Percentiles rank a stretch among this genome's conserved stretches.
phyloP scores from a whole-genome alignment of 1,284 basidiomycete genomes.

The Coriolopsis trogii region DNA sequence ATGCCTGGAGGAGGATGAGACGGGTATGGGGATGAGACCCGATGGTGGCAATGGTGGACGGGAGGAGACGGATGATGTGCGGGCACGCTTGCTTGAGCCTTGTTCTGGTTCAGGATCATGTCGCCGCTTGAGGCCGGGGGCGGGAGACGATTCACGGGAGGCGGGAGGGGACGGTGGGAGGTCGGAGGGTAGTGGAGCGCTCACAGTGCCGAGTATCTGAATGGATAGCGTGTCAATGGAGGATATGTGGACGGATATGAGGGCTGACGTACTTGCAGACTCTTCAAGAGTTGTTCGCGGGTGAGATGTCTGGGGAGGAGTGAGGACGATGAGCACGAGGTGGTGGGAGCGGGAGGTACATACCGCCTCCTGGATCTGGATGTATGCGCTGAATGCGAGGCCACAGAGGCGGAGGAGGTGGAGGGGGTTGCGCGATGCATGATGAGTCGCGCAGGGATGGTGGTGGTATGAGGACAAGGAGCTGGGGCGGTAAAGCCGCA shows the following conservation, averaged over 20 bases:
- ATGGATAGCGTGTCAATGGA: constrained; percentile 16
- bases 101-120: constrained; percentile 42
- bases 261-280: constrained; percentile 52
- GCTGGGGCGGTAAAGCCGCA: constrained; percentile 34
- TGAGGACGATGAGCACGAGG: constrained; percentile 29
- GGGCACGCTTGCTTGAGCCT: constrained; percentile 58
- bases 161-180: constrained; percentile 70
- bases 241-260: constrained; percentile 15
- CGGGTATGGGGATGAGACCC: constrained; percentile 26
- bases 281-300: constrained; percentile 61
- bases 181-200: constrained; percentile 58
- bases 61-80: constrained; percentile 45
- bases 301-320: constrained; percentile 52
- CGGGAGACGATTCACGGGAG: constrained; percentile 64
- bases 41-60: constrained; percentile 36
- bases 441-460: constrained; percentile 35
- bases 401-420: constrained; percentile 31
- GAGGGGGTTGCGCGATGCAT: constrained; percentile 31
- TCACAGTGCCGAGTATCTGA: constrained; percentile 62
- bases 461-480: constrained; percentile 43
- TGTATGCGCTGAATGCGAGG: constrained; percentile 29
- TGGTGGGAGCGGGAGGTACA: constrained; percentile 27
- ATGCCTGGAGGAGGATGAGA: constrained; percentile 25
- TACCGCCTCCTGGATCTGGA: constrained; percentile 42
- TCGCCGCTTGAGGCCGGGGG: constrained; percentile 62